These are phyloP conservation scores for Bipolaris oryzae DNA, from an alignment of 2,329 filamentous ascomycete genomes.

Conservation along the genomic window DNA sequence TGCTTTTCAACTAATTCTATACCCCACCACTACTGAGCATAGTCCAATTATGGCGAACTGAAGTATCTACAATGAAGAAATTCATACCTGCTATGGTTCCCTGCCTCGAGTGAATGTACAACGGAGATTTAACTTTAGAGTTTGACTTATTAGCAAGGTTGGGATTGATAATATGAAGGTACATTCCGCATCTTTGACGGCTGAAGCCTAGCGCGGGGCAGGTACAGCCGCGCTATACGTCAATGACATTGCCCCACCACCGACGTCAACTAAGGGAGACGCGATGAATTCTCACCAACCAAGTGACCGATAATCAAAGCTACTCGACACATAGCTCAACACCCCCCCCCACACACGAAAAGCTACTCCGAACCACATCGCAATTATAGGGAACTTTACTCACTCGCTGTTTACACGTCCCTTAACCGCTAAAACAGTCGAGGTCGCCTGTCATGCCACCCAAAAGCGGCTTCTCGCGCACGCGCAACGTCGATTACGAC, in stretches of 20 bases:
- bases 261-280: conserved; percentile 14
- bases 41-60: conserved; percentile 9
- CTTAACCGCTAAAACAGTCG: background rate
- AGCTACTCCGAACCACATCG: background rate
- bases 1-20: conserved; percentile 41
- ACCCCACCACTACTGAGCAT: conserved; percentile 35
- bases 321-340: background rate
- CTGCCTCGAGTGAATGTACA: no score
- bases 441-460: conserved; percentile 32
- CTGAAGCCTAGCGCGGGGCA: conserved; percentile 27
- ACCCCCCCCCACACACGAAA: background rate
- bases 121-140: background rate
- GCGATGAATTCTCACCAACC: conserved; percentile 4
- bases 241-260: conserved; percentile 21
- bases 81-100: background rate
- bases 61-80: conserved; percentile 1
- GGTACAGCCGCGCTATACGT: conserved; percentile 13
- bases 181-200: no score
- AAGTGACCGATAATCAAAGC: background rate
- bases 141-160: no score
- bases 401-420: background rate
- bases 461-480: conserved; percentile 51
- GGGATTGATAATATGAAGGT: no score
- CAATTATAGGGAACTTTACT: background rate
- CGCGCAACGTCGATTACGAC: conserved; percentile 56